These are phyloP conservation scores for Pseudogymnoascus sp. DNA, from an alignment of 2,329 filamentous ascomycete genomes.

Conservation along the genomic window DNA sequence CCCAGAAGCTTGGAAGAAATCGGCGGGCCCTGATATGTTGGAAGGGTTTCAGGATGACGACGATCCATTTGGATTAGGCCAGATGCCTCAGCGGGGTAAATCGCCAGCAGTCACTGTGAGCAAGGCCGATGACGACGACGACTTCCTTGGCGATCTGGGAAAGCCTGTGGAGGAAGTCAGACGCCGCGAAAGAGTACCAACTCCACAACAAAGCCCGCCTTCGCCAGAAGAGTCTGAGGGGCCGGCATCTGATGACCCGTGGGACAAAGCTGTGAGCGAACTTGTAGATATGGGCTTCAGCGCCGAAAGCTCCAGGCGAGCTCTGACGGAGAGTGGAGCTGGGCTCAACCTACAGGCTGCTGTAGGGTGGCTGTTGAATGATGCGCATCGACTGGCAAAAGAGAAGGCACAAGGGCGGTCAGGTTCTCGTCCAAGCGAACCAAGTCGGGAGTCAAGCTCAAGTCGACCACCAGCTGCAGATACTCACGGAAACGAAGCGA, in stretches of 20 bases:
- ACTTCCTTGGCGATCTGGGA: constrained; percentile 57
- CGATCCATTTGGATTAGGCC: constrained; percentile 76
- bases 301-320: constrained; percentile 71
- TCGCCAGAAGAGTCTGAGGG: constrained; percentile 19
- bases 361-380: constrained; percentile 81
- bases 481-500: constrained; percentile 32
- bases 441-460: constrained; percentile 18
- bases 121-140: constrained; percentile 47
- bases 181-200: constrained; percentile 38
- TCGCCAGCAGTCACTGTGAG: constrained; percentile 22
- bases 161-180: constrained; percentile 58
- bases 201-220: constrained; percentile 31
- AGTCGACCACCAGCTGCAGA: constrained; percentile 24
- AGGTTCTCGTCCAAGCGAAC: constrained; percentile 28
- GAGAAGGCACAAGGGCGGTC: constrained; percentile 55
- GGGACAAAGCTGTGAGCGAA: constrained; percentile 76
- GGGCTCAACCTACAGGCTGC: constrained; percentile 78
- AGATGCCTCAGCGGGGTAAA: constrained; percentile 42
- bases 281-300: constrained; percentile 93
- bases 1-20: constrained; percentile 46
- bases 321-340: constrained; percentile 70
- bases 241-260: constrained; percentile 45
- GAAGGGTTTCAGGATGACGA: constrained; percentile 53
- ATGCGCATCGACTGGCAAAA: constrained; percentile 78
- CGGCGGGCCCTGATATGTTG: constrained; percentile 19